Percentiles rank a stretch among this genome's conserved stretches.
phyloP scores from a whole-genome alignment of 495 filamentous ascomycete genomes.

The Podospora didyma region DNA sequence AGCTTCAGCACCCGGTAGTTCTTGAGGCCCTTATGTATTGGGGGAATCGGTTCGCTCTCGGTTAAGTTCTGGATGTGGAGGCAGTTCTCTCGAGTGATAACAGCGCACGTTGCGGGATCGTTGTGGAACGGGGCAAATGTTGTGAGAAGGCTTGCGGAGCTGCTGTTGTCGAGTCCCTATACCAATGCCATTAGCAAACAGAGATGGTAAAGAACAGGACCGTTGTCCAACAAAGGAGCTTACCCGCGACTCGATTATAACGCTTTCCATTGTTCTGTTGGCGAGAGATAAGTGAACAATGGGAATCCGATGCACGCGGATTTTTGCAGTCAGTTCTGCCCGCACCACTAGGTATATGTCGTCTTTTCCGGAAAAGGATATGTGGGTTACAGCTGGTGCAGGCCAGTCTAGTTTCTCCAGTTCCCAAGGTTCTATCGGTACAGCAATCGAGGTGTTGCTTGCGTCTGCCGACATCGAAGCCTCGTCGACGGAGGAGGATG shows the following conservation, averaged over 20 bases:
- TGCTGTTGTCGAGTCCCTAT: slow-evolving; percentile 24
- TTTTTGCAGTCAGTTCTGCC: slow-evolving; percentile 18
- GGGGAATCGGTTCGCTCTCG: background rate
- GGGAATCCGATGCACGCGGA: slow-evolving; percentile 9
- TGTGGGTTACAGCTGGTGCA: slow-evolving; percentile 20
- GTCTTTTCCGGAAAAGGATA: slow-evolving; percentile 21
- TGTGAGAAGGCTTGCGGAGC: slow-evolving; percentile 27
- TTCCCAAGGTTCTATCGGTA: background rate
- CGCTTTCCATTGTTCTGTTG: background rate
- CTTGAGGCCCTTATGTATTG: slow-evolving; percentile 19
- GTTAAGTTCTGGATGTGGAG: slow-evolving; percentile 23
- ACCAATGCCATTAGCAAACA: background rate
- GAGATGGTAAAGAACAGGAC: background rate
- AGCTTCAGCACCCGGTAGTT: slow-evolving; percentile 29
- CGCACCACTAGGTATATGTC: slow-evolving; percentile 25
- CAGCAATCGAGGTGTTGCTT: background rate
- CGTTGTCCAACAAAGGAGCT: background rate
- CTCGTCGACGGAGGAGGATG: background rate
- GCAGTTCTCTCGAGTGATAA: slow-evolving; percentile 26
- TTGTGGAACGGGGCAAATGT: slow-evolving; percentile 20
- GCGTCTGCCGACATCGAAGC: background rate
- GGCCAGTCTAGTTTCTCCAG: slow-evolving; percentile 16
- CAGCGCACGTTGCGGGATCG: slow-evolving; percentile 17
- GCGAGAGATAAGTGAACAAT: slow-evolving; percentile 3
- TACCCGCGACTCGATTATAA: slow-evolving; percentile 14